phyloP scores from a whole-genome alignment of 129 eudicot species.

The Logfia minima region DNA sequence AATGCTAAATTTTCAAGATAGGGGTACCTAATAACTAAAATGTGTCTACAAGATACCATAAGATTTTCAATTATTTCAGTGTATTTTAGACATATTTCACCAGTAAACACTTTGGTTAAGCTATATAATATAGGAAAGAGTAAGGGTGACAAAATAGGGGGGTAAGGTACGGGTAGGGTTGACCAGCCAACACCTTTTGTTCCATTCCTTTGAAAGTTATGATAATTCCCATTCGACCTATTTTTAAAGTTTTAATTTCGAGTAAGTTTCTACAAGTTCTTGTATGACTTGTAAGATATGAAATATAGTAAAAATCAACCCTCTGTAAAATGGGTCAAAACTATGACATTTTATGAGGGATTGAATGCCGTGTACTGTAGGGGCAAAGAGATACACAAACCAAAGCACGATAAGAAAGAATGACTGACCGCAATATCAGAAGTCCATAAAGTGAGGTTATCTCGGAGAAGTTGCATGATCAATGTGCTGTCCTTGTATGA shows the following conservation, averaged over 20 bases:
- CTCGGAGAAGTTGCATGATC: conserved; percentile 95
- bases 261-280: not conserved
- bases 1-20: not conserved
- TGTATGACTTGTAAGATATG: not conserved
- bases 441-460: conserved; percentile 91
- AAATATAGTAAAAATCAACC: not conserved
- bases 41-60: not conserved
- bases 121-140: no score
- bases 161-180: no score
- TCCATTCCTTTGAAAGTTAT: not conserved
- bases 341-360: not conserved
- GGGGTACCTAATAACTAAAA: not conserved
- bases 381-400: not conserved
- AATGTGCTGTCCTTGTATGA: conserved; percentile 97
- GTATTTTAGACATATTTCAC: not conserved
- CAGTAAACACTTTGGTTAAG: no score
- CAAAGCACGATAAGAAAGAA: conserved; percentile 4
- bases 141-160: no score
- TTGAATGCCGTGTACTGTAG: not conserved
- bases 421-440: conserved; percentile 67
- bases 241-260: no score
- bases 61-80: not conserved
- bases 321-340: not conserved
- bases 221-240: not conserved
- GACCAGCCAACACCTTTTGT: no score